A percentile compares a stretch with the other conserved stretches of the same genome.
Conservation (phyloP, 768 basidiomycete genomes). For the Vishniacozyma victoriae region DNA sequence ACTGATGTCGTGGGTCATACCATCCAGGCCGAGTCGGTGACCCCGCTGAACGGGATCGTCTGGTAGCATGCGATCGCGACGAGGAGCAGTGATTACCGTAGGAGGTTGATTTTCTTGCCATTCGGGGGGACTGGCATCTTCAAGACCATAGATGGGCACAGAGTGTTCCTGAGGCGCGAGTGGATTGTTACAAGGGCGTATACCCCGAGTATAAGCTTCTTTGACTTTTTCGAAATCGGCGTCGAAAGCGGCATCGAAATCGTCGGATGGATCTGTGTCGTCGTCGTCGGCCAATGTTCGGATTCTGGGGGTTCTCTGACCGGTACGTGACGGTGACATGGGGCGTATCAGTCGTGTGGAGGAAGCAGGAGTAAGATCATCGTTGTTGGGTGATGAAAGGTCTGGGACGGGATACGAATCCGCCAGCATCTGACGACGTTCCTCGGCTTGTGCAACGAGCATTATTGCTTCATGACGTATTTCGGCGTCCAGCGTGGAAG, state of each 20-base stretch:
- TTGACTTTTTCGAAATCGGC: conserved; percentile 5
- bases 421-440: too few species aligned
- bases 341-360: too few species aligned
- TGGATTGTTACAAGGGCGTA: neutral
- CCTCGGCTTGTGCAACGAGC: too few species aligned
- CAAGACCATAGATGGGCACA: neutral
- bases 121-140: conserved; percentile 1
- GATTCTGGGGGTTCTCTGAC: too few species aligned
- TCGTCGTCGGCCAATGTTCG: neutral
- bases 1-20: conserved; percentile 13
- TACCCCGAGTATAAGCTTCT: neutral
- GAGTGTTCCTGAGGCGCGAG: neutral
- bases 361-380: too few species aligned
- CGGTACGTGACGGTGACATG: too few species aligned
- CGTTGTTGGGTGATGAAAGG: too few species aligned
- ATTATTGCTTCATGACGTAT: too few species aligned
- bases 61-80: neutral
- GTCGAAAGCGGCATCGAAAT: conserved; percentile 4
- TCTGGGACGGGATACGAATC: too few species aligned
- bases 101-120: conserved; percentile 4
- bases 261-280: neutral
- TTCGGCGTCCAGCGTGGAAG: too few species aligned
- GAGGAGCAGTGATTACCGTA: conserved; percentile 4
- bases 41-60: conserved; percentile 7
- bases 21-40: conserved; percentile 11